phyloP scores from a whole-genome alignment of 148 eudicot genomes.

The Persicaria tinctoria region DNA sequence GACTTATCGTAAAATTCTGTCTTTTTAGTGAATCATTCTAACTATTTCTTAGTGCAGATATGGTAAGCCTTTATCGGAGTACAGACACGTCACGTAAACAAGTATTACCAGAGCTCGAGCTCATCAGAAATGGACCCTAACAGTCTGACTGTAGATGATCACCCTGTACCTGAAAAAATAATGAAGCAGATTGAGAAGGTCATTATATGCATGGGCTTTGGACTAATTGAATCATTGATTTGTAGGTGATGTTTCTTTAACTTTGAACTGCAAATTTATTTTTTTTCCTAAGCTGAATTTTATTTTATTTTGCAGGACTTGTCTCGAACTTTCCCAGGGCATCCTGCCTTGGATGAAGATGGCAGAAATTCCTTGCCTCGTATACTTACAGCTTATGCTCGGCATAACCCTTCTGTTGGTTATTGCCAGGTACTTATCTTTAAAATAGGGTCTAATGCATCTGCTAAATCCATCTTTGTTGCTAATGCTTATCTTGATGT shows the following conservation, averaged over 20 bases:
- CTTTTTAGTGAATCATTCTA: conserved; percentile 2
- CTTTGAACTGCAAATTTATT: conserved; percentile 25
- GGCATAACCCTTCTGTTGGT: conserved; percentile 88
- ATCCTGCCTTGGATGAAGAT: conserved; percentile 84
- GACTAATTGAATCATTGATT: conserved; percentile 57
- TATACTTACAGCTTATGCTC: conserved; percentile 83
- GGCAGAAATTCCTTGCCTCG: conserved; percentile 85
- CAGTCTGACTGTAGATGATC: conserved; percentile 13
- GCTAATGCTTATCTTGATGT: neutral
- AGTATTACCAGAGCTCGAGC: conserved; percentile 66
- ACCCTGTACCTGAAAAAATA: conserved; percentile 42
- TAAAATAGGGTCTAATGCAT: conserved; percentile 6
- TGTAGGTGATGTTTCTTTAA: conserved; percentile 59
- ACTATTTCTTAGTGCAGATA: conserved; percentile 27
- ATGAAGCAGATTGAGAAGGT: conserved; percentile 99
- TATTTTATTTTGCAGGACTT: conserved; percentile 62
- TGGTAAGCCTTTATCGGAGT: conserved; percentile 97
- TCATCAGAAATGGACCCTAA: conserved; percentile 29
- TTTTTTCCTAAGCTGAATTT: conserved; percentile 42
- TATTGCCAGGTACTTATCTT: conserved; percentile 73
- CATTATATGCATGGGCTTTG: conserved; percentile 66
- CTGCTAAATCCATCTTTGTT: too few relatives aligned
- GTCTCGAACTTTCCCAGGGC: conserved; percentile 93
- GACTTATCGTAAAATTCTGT: neutral
- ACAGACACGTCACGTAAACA: conserved; percentile 56